Base-by-base conservation (phyloP, 306 rosid genomes). In the Citrullus colocynthis region DNA sequence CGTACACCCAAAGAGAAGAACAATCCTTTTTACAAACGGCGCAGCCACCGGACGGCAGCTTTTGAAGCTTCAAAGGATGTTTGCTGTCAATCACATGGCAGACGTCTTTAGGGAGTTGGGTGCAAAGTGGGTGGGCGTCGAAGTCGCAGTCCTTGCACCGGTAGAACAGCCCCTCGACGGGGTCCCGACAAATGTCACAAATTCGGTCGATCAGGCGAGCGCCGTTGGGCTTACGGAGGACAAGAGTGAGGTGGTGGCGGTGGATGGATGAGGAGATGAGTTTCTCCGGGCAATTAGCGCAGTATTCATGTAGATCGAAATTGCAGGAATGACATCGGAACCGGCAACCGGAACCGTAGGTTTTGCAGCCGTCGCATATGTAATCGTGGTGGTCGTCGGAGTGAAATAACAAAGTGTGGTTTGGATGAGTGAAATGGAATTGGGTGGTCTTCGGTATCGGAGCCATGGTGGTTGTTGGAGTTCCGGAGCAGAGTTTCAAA, bases 121-220 rank as follows among this genome's bases (percentile, higher is more conserved):
- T 81, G 49, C 84, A 81, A 17, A 81, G 74, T 9, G 84, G 81
- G 64, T 81, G 84, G 5, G 54, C 63, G 37, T 69, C 58, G 24
- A 81, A 81, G 0, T 81, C 80, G 34, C 84, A 81, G 34, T 15
- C 39, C 24, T 58, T 45, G 73, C 81, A 81, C 49, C 81, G 55
- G 74, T 81, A 81, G 80, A 81, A 77, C 1, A 67, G 28, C 5
- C 84, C 84, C 0, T 69, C 66, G 12, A 70, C 54, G 4, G n/a
- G 0, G 6, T 67, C 71, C 21, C 58, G 71, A 32, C 84, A 77
- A 3, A 81, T 39, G 60, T 81, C 52, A 18, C 84, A 81, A 34
- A 67, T 30, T 20, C 77, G 51, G 0, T 42, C 11, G 16, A n/a
- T 54, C 20, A 44, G 13, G 7, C 63, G 51, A 7, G 48, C 15